Evolutionary conservation across 2,329 filamentous ascomycete genomes (phyloP).

Genomic region (Gnomoniopsis smithogilvyi): DNA sequence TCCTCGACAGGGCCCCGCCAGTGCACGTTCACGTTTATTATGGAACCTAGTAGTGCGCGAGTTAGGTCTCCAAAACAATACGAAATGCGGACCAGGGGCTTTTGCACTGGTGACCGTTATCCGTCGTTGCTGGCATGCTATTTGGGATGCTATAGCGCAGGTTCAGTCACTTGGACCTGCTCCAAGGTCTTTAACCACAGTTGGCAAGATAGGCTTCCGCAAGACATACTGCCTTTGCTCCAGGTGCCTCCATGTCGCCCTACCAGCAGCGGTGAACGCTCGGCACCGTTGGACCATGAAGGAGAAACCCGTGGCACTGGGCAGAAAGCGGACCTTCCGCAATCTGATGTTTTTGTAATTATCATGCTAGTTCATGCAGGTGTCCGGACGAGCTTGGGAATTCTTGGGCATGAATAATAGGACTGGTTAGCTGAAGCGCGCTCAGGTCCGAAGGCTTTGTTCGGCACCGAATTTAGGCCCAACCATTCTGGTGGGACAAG

Average conservation of each 20-base stretch:
- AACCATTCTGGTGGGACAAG: slow-evolving; percentile 6
- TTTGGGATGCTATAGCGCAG: neutral
- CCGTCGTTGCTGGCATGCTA: neutral
- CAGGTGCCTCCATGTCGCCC: neutral
- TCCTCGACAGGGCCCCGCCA: too few species aligned
- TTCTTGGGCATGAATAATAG: neutral
- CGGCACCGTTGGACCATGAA: too few species aligned
- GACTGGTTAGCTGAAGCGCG: slow-evolving; percentile 9
- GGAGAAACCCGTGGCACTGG: neutral
- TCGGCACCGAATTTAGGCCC: slow-evolving; percentile 1
- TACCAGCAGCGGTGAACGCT: neutral
- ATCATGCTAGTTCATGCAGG: slow-evolving; percentile 16
- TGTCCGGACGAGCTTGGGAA: slow-evolving; percentile 1
- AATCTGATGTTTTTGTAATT: neutral
- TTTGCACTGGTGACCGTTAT: neutral
- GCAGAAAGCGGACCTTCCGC: neutral
- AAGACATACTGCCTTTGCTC: neutral
- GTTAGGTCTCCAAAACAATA: too few species aligned
- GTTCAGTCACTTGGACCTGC: neutral
- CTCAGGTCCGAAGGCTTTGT: slow-evolving; percentile 11
- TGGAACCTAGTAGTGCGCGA: neutral
- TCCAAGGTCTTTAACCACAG: neutral
- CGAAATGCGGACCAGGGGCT: too few species aligned
- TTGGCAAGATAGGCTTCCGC: neutral
- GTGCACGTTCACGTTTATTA: neutral